These are phyloP conservation scores for Aegilops bicornis DNA, from an alignment of 176 grass and related monocot species.

Conservation along the genomic window DNA sequence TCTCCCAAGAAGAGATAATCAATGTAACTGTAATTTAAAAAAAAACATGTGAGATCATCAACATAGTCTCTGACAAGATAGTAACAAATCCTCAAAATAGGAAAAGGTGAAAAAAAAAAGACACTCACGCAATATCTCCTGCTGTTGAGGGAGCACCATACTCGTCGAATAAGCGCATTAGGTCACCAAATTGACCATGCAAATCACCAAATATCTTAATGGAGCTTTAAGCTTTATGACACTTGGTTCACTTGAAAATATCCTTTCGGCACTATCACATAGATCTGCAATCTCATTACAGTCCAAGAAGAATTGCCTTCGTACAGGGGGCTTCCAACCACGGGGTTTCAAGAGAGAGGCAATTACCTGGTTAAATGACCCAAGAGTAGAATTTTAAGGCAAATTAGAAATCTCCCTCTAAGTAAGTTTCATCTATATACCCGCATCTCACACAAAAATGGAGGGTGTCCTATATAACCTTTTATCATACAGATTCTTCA, in stretches of 20 bases:
- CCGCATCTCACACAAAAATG: neutral
- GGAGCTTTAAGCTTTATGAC: conserved; percentile 94
- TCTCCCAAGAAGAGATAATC: conserved; percentile 99
- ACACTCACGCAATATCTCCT: conserved; percentile 93
- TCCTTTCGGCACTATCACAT: conserved; percentile 88
- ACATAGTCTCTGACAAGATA: neutral
- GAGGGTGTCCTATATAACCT: neutral
- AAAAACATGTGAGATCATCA: neutral
- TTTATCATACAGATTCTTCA: neutral
- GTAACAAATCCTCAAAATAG: neutral
- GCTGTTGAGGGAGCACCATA: conserved; percentile 99
- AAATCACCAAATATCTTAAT: conserved; percentile 99
- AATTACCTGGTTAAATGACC: conserved; percentile 58
- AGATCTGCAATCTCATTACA: conserved; percentile 99
- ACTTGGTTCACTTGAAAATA: conserved; percentile 91
- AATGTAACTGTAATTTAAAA: conserved; percentile 65
- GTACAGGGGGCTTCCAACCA: conserved; percentile 98
- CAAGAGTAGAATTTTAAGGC: conserved; percentile 25
- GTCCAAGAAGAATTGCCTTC: conserved; percentile 94
- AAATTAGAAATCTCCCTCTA: neutral
- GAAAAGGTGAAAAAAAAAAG: neutral
- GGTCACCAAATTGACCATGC: conserved; percentile 98
- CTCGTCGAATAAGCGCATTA: conserved; percentile 98
- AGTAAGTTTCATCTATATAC: neutral
- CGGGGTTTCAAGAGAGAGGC: conserved; percentile 93